A percentile compares a stretch with the other conserved stretches of the same genome.
Conservation (phyloP, 306 rosid genomes). For the Malus sylvestris region DNA sequence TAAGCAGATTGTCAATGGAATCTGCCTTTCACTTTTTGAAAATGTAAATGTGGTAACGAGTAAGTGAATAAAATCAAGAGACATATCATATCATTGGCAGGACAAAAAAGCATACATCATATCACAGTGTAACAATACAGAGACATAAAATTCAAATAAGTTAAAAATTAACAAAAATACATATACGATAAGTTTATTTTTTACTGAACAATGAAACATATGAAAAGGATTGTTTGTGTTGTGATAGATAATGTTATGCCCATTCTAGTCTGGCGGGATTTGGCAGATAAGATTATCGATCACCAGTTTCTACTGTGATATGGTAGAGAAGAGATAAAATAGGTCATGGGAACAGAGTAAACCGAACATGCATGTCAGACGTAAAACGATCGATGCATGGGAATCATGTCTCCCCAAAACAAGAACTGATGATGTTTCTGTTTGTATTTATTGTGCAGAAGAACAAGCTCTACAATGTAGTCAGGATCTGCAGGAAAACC, state of each 20-base stretch:
- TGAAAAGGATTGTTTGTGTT: background rate
- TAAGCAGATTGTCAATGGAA: no score
- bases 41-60: no score
- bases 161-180: background rate
- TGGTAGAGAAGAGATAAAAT: background rate
- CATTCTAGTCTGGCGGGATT: background rate
- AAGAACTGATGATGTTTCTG: conserved; percentile 5
- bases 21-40: no score
- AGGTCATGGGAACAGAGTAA: background rate
- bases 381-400: background rate
- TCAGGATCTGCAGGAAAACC: no score
- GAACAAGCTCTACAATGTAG: no score
- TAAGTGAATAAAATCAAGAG: no score
- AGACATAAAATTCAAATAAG: background rate
- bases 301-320: background rate
- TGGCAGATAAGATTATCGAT: conserved; percentile 6
- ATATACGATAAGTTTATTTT: background rate
- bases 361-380: background rate
- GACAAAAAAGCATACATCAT: background rate
- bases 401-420: background rate
- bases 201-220: no score
- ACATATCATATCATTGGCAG: no score
- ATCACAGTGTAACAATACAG: background rate
- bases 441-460: background rate
- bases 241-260: conserved; percentile 3